Percentiles rank a stretch among this genome's conserved stretches.
These are phyloP conservation scores for Ceratobasidium sp. DNA, from an alignment of 1,284 basidiomycete genomes.

Conservation along the genomic window DNA sequence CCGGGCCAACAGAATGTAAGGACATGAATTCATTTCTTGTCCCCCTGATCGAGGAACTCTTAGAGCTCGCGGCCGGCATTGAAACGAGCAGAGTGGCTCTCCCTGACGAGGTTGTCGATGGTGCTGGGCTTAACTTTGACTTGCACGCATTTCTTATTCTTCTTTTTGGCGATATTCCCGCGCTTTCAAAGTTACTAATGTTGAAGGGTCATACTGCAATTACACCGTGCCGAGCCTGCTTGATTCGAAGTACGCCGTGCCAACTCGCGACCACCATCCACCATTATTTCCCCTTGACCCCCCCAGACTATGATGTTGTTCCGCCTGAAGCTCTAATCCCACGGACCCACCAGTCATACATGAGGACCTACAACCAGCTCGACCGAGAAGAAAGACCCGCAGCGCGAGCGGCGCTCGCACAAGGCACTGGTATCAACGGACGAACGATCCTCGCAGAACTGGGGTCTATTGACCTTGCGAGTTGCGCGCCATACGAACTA, in stretches of 20 bases:
- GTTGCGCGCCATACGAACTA: conserved; percentile 44
- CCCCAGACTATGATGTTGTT: not conserved
- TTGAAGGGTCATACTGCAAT: conserved; percentile 42
- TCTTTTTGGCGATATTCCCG: conserved; percentile 41
- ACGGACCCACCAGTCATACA: conserved; percentile 10
- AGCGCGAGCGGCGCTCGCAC: not conserved
- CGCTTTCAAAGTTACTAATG: conserved; percentile 37
- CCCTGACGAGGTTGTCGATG: not conserved
- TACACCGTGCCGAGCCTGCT: conserved; percentile 40
- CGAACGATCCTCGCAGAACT: conserved; percentile 15
- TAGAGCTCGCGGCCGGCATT: conserved; percentile 37
- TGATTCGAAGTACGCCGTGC: not conserved
- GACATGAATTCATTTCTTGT: conserved; percentile 43
- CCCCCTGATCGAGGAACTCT: conserved; percentile 40
- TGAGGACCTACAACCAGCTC: not conserved
- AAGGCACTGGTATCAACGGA: conserved; percentile 37
- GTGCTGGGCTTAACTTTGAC: not conserved
- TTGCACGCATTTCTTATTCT: conserved; percentile 39
- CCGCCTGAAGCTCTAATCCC: not conserved
- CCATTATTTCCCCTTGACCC: conserved; percentile 37
- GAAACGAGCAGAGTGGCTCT: not conserved
- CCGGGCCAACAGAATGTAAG: conserved; percentile 37
- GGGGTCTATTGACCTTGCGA: conserved; percentile 22
- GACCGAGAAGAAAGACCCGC: not conserved
- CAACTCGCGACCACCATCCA: not conserved